Percentiles rank a stretch among this genome's conserved stretches.
These are phyloP conservation scores for Hypericum androsaemum DNA, from an alignment of 345 rosid species.

Conservation along the genomic window DNA sequence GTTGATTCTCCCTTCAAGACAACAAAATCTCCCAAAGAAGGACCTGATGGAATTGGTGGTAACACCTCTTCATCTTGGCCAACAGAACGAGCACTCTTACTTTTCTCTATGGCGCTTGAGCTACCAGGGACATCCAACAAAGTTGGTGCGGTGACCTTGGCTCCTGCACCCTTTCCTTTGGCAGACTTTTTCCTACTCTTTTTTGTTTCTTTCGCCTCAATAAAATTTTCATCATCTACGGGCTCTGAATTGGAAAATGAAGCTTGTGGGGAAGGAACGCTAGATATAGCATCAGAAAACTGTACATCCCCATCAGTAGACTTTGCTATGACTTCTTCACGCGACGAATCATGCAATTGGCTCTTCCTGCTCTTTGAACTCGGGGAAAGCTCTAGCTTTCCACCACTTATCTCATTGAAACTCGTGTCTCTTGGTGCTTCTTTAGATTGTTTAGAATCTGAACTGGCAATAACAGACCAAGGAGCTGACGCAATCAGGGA, in stretches of 20 bases:
- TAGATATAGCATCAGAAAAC: conserved; percentile 20
- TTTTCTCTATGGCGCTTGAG: conserved; percentile 60
- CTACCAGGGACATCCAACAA: conserved; percentile 38
- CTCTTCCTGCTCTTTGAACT: conserved; percentile 44
- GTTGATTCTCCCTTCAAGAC: conserved; percentile 67
- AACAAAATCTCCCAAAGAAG: conserved; percentile 95
- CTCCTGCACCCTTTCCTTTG: conserved; percentile 56
- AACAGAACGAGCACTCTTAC: conserved; percentile 45
- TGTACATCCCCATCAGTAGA: conserved; percentile 41
- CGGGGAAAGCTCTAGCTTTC: conserved; percentile 34
- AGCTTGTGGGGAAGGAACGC: conserved; percentile 21
- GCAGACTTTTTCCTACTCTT: conserved; percentile 85
- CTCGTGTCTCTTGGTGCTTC: conserved; percentile 36
- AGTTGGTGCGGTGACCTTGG: conserved; percentile 36
- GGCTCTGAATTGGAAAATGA: conserved; percentile 24
- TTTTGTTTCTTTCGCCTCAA: conserved; percentile 81
- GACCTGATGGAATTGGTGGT: conserved; percentile 81
- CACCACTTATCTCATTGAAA: conserved; percentile 24
- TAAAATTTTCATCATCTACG: conserved; percentile 58
- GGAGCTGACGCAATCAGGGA: conserved; percentile 41
- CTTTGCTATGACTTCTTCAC: conserved; percentile 53
- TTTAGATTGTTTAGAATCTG: conserved; percentile 38
- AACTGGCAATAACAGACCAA: conserved; percentile 52
- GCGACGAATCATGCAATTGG: conserved; percentile 60
- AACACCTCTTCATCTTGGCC: conserved; percentile 62